Conservation (phyloP, 2,329 filamentous ascomycete species). For the Phialophora expanda region DNA sequence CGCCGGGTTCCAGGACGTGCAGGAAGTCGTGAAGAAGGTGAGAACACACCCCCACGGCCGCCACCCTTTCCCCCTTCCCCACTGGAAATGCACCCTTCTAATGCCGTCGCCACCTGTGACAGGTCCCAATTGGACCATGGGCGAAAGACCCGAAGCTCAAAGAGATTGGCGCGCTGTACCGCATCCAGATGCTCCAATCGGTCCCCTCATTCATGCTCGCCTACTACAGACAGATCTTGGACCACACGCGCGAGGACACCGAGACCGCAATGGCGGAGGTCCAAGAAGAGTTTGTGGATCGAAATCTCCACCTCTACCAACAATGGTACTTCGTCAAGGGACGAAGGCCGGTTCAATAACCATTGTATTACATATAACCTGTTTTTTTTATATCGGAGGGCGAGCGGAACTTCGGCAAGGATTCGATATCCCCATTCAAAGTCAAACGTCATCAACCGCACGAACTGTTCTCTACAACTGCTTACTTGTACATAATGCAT, state of each 20-base stretch:
- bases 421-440: too few relatives aligned
- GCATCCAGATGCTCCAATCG: slow-evolving; percentile 11
- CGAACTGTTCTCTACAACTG: too few relatives aligned
- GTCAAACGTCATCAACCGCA: too few relatives aligned
- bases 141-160: slow-evolving; percentile 9
- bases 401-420: too few relatives aligned
- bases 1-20: slow-evolving; percentile 40
- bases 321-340: slow-evolving; percentile 12
- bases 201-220: slow-evolving; percentile 16
- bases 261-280: slow-evolving; percentile 16
- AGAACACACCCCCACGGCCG: neutral
- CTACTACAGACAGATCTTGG: slow-evolving; percentile 10
- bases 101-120: neutral
- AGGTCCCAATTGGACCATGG: slow-evolving; percentile 10
- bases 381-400: too few relatives aligned
- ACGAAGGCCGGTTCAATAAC: neutral
- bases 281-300: slow-evolving; percentile 8
- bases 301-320: slow-evolving; percentile 10
- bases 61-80: too few relatives aligned
- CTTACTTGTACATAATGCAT: too few relatives aligned
- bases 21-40: slow-evolving; percentile 24
- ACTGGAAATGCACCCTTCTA: too few relatives aligned
- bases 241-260: neutral
- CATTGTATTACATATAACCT: too few relatives aligned
- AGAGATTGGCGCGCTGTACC: slow-evolving; percentile 9